Conservation (phyloP, 306 rosid genomes). For the Ormosia semicastrata region DNA sequence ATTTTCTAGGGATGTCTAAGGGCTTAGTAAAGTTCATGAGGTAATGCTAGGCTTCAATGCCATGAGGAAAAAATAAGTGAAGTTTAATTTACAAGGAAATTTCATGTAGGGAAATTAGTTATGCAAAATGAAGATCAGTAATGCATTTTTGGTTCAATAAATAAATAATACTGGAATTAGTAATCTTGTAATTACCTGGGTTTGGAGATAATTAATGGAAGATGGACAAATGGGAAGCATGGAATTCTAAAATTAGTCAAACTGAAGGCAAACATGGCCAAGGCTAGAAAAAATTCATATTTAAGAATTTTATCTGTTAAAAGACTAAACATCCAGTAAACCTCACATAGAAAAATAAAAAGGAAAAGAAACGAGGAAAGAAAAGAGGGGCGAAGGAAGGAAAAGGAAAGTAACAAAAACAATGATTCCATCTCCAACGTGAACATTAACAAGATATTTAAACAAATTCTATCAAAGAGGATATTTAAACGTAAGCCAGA, state of each 20-base stretch:
- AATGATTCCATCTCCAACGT: not conserved
- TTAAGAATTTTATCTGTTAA: not conserved
- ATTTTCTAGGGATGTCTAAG: not conserved
- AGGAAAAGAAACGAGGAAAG: not conserved
- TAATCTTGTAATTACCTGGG: not conserved
- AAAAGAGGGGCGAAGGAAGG: not conserved
- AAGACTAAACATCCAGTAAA: not conserved
- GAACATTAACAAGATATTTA: not conserved
- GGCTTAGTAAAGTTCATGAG: not conserved
- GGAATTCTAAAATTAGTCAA: not conserved
- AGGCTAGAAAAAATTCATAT: not conserved
- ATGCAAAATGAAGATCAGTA: not conserved
- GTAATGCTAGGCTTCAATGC: not conserved
- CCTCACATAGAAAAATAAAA: not conserved
- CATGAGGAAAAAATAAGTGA: not conserved
- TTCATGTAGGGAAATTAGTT: not conserved
- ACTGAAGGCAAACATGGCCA: not conserved
- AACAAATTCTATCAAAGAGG: not conserved
- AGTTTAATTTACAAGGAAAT: not conserved
- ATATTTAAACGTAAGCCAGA: not conserved
- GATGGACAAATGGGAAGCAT: not conserved
- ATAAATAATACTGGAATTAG: not conserved
- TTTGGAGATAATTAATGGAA: not conserved
- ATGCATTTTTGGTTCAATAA: not conserved
- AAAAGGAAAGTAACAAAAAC: not conserved